phyloP scores from a whole-genome alignment of 495 filamentous ascomycete genomes.

The Saxophila tyrrhenica region DNA sequence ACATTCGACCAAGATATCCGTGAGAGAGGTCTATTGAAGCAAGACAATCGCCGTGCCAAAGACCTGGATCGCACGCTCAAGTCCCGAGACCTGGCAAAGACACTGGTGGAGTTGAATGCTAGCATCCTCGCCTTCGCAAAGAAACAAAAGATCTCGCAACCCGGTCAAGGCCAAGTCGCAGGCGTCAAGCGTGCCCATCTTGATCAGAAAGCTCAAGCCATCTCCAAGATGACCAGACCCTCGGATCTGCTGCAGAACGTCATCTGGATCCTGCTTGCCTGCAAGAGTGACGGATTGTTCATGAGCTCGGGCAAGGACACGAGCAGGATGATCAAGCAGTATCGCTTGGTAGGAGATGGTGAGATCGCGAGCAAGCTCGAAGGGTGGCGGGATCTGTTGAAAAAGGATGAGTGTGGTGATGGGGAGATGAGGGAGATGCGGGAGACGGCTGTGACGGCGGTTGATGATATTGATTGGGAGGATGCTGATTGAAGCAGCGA shows the following conservation, averaged over 20 bases:
- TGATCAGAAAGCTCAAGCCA: neutral
- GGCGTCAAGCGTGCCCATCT: neutral
- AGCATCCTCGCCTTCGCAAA: neutral
- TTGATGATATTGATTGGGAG: slow-evolving; percentile 4
- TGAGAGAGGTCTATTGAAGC: neutral
- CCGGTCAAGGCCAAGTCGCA: neutral
- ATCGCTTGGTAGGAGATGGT: slow-evolving; percentile 1
- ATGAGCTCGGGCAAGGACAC: slow-evolving; percentile 19
- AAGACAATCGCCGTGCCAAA: slow-evolving; percentile 2
- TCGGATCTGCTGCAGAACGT: slow-evolving; percentile 17
- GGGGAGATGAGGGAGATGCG: slow-evolving; percentile 9
- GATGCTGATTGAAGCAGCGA: too few relatives aligned
- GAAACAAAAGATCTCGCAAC: slow-evolving; percentile 8
- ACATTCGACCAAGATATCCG: neutral
- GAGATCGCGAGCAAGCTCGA: slow-evolving; percentile 4
- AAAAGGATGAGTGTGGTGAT: neutral
- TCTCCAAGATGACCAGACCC: slow-evolving; percentile 7
- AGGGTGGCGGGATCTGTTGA: slow-evolving; percentile 11
- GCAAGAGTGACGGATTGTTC: slow-evolving; percentile 6
- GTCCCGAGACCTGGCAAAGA: slow-evolving; percentile 4
- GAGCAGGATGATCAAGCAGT: slow-evolving; percentile 17
- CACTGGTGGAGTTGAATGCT: neutral
- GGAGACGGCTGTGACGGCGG: slow-evolving; percentile 1
- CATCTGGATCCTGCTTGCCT: slow-evolving; percentile 14
- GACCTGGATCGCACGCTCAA: slow-evolving; percentile 10